Conservation (phyloP, 2,329 filamentous ascomycete species). For the Fusarium subtropicale region DNA sequence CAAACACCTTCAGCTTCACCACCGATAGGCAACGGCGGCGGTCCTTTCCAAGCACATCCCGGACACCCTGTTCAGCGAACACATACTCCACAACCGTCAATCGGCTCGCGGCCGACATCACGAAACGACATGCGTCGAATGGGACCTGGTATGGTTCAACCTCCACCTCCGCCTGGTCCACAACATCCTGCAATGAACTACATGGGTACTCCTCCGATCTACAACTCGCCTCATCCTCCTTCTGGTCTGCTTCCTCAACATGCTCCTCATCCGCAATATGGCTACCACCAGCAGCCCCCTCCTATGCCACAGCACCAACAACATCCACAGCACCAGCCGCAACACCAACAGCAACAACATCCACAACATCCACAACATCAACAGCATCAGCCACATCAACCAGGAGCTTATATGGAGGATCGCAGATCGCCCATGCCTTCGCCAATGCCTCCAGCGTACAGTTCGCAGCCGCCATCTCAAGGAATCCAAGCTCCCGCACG, state of each 20-base stretch:
- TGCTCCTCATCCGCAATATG: conserved; percentile 36
- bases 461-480: conserved; percentile 66
- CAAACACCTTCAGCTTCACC: conserved; percentile 88
- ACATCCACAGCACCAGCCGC: neutral
- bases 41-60: conserved; percentile 67
- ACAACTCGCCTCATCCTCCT: conserved; percentile 67
- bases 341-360: neutral
- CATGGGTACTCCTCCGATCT: conserved; percentile 87
- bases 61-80: conserved; percentile 66
- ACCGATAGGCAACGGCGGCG: conserved; percentile 83
- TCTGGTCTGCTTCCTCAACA: conserved; percentile 42
- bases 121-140: conserved; percentile 81
- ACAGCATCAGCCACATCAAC: neutral
- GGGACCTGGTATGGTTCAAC: conserved; percentile 77
- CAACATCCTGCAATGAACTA: conserved; percentile 76
- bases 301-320: conserved; percentile 56
- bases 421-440: conserved; percentile 63
- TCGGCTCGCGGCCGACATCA: conserved; percentile 75
- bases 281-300: conserved; percentile 38
- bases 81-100: conserved; percentile 82
- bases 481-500: conserved; percentile 60
- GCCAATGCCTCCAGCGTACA: conserved; percentile 75
- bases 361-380: neutral
- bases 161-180: conserved; percentile 66
- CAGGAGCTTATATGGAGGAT: conserved; percentile 79